phyloP scores from a whole-genome alignment of 495 filamentous ascomycete species.

The Apiosordaria backusii region DNA sequence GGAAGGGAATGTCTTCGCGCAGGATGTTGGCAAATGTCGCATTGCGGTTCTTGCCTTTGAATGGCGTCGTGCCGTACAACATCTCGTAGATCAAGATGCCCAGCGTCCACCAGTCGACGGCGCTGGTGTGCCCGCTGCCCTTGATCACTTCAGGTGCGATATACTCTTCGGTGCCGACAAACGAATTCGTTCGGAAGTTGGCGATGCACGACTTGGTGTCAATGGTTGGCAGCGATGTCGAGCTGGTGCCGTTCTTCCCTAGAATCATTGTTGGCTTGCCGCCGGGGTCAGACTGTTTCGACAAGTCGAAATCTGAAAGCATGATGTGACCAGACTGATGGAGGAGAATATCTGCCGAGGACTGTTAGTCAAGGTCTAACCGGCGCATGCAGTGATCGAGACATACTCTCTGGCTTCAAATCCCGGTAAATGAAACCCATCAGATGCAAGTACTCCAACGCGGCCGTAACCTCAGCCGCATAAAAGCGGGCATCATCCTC shows the following conservation, averaged over 20 bases:
- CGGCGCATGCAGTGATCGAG: neutral
- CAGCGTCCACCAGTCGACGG: conserved; percentile 98
- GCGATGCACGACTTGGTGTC: conserved; percentile 98
- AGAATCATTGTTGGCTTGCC: conserved; percentile 97
- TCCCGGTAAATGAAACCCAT: conserved; percentile 99
- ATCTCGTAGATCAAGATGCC: conserved; percentile 98
- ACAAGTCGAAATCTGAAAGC: conserved; percentile 98
- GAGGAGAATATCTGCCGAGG: conserved; percentile 76
- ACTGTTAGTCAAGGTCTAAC: neutral
- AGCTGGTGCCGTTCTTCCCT: conserved; percentile 73
- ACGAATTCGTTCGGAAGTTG: conserved; percentile 97
- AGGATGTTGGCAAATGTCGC: conserved; percentile 97
- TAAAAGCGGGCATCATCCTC: conserved; percentile 98
- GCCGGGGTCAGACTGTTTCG: conserved; percentile 94
- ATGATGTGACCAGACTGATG: conserved; percentile 99
- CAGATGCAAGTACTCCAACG: conserved; percentile 92
- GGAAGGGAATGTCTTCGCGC: conserved; percentile 90
- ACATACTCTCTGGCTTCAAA: conserved; percentile 93
- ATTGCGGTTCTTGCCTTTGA: conserved; percentile 99
- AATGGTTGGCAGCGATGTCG: conserved; percentile 82
- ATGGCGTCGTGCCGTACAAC: conserved; percentile 97
- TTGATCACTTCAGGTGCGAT: conserved; percentile 99
- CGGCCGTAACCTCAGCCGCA: conserved; percentile 96
- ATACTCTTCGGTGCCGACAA: conserved; percentile 97
- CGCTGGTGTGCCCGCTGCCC: conserved; percentile 95